Evolutionary conservation across 23 red algal species (phyloP), one percentile per base, ranked within the genome.

Genomic region (Pyropia haitanensis): DNA sequence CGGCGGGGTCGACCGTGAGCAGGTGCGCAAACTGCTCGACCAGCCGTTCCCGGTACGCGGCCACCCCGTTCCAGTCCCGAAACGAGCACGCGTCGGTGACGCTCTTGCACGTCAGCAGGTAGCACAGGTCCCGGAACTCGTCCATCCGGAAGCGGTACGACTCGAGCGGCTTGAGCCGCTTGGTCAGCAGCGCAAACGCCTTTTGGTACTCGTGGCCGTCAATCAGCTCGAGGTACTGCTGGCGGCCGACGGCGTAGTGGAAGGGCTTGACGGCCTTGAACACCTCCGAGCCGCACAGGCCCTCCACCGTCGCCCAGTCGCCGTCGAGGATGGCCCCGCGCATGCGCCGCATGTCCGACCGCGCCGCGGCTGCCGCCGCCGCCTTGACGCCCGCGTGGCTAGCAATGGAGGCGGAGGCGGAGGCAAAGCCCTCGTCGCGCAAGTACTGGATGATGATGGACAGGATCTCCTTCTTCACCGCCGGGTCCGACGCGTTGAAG

Each of bases 61-160:
- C 58, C 20, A 73, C 72, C 5, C 94, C 94, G 49, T 81, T 83
- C 94, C 94, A 98, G 14, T 98, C 75, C 21, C 73, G 60, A 34
- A 86, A 89, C 5, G 80, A 67, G 31, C 65, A 71, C n/a, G 78
- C 85, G 32, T 98, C 94, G 31, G 68, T 70, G 24, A 98, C 94
- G 18, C 77, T 84, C 57, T 98, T 90, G 85, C 94, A 98, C 22
- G 94, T 91, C 60, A 98, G 85, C 12, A 98, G 86, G 65, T 98
- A 98, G 66, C 85, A 91, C 50, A 98, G 65, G 54, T 98, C 85
- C 26, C 80, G 81, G 52, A 98, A 98, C 56, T 91, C 94, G 26
- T 73, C 85, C 27, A 71, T 16, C 20, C 81, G 77, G 19, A 66
- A 70, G 5, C 86, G 79, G 77, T 91, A 90, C 19, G 73, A 60